Evolutionary conservation across 2,329 filamentous ascomycete genomes (phyloP).

Genomic region (Hypoxylon sp.): DNA sequence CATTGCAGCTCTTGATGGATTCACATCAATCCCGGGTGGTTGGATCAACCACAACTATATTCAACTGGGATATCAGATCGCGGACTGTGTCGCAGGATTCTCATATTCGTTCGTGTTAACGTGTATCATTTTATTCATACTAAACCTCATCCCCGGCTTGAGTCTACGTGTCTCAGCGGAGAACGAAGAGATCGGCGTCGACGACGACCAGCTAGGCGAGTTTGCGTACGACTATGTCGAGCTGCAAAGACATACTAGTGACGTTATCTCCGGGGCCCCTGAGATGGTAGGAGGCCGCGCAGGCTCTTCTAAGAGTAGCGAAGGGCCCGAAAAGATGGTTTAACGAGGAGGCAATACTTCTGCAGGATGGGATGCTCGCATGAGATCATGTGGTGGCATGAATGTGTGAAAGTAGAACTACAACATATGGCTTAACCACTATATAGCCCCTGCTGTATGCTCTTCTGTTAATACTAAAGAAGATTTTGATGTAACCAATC

Average conservation of each 20-base stretch:
- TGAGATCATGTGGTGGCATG: no score
- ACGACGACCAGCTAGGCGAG: constrained; percentile 81
- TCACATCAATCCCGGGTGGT: constrained; percentile 65
- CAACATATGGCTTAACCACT: no score
- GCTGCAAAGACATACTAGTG: constrained; percentile 68
- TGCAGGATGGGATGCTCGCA: no score
- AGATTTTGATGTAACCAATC: no score
- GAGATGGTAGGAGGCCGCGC: constrained; percentile 29
- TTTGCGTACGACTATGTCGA: constrained; percentile 88
- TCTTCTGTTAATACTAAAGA: no score
- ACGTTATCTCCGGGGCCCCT: constrained; percentile 32
- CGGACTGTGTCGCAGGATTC: constrained; percentile 71
- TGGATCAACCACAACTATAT: constrained; percentile 77
- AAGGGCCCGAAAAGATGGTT: constrained; percentile 41
- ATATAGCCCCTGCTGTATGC: no score
- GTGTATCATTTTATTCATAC: constrained; percentile 72
- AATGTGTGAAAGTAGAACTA: no score
- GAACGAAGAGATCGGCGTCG: constrained; percentile 74
- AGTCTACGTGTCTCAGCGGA: constrained; percentile 72
- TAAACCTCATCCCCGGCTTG: constrained; percentile 76
- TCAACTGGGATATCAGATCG: constrained; percentile 76
- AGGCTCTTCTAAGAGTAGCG: constrained; percentile 41
- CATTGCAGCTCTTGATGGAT: constrained; percentile 78
- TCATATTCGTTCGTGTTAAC: constrained; percentile 73
- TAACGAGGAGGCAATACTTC: constrained; percentile 11